Percentiles rank a stretch among this genome's conserved stretches.
These are phyloP conservation scores for Phyllosticta citribraziliensis DNA, from an alignment of 2,329 filamentous ascomycete genomes.

Conservation along the genomic window DNA sequence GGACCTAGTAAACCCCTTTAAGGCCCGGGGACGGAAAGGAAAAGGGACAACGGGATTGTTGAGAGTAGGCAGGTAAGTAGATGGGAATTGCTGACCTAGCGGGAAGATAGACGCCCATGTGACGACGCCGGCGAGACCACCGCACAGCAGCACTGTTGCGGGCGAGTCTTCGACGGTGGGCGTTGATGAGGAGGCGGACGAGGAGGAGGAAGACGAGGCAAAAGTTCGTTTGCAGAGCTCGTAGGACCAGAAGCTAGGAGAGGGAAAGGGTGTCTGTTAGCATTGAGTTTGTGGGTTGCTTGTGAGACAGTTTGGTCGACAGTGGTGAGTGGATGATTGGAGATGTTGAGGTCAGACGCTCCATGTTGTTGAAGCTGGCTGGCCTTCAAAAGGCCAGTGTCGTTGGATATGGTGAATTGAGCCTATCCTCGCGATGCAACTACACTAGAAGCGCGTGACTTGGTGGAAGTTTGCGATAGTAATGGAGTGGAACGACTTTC, in stretches of 20 bases:
- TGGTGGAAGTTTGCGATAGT: too few relatives aligned
- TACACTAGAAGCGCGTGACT: too few relatives aligned
- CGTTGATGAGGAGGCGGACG: conserved; percentile 20
- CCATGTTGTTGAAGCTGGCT: too few relatives aligned
- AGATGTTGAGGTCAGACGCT: too few relatives aligned
- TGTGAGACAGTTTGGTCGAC: background rate
- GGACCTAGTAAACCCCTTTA: too few relatives aligned
- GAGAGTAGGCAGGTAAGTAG: too few relatives aligned
- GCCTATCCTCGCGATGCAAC: too few relatives aligned
- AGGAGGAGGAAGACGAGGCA: conserved; percentile 5
- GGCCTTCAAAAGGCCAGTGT: too few relatives aligned
- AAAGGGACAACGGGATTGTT: background rate
- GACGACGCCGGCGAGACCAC: conserved; percentile 75
- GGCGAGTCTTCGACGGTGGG: conserved; percentile 35
- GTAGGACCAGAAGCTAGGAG: conserved; percentile 71
- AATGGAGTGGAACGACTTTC: background rate
- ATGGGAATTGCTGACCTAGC: conserved; percentile 32
- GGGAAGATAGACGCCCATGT: conserved; percentile 91
- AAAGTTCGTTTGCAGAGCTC: conserved; percentile 59
- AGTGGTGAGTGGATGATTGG: background rate
- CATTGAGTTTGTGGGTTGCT: background rate
- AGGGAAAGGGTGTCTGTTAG: background rate
- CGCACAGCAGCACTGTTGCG: conserved; percentile 64
- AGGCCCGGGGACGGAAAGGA: background rate
- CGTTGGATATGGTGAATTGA: too few relatives aligned